phyloP scores from a whole-genome alignment of 805 yeast species.

The Metschnikowia reukaufii region DNA sequence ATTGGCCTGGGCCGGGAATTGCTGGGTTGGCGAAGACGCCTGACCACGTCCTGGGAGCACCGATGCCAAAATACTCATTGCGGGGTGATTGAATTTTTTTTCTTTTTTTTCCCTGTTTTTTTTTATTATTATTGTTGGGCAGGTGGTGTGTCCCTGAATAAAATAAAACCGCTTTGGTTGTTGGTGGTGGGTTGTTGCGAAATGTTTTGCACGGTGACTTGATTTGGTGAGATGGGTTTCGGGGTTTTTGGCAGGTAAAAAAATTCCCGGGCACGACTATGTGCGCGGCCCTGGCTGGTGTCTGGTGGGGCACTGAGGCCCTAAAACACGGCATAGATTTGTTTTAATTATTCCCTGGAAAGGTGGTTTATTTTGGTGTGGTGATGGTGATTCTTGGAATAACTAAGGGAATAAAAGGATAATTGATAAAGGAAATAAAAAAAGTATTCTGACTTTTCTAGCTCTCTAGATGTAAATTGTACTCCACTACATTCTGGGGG shows the following conservation, averaged over 20 bases:
- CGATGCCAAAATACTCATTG: conserved; percentile 24
- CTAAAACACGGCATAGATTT: too few species aligned
- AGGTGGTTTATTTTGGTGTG: too few species aligned
- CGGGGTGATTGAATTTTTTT: too few species aligned
- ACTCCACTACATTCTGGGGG: too few species aligned
- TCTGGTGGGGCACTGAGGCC: too few species aligned
- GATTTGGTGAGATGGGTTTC: not conserved
- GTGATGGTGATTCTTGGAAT: too few species aligned
- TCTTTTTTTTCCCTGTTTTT: not conserved
- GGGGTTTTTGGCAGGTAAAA: not conserved
- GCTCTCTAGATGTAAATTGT: too few species aligned
- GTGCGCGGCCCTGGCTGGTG: too few species aligned
- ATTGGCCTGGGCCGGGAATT: conserved; percentile 2
- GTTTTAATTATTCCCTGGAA: too few species aligned
- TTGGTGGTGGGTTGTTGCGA: not conserved
- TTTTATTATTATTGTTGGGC: not conserved
- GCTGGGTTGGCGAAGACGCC: conserved; percentile 3
- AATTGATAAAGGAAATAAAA: too few species aligned
- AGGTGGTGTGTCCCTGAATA: not conserved
- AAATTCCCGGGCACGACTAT: not conserved
- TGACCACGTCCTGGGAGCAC: conserved; percentile 15
- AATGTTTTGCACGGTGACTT: not conserved
- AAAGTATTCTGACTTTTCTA: too few species aligned
- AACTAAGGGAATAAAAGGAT: too few species aligned
- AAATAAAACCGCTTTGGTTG: not conserved